Base-by-base conservation (phyloP, 345 rosid genomes). In the Citrus mangshanensis region DNA sequence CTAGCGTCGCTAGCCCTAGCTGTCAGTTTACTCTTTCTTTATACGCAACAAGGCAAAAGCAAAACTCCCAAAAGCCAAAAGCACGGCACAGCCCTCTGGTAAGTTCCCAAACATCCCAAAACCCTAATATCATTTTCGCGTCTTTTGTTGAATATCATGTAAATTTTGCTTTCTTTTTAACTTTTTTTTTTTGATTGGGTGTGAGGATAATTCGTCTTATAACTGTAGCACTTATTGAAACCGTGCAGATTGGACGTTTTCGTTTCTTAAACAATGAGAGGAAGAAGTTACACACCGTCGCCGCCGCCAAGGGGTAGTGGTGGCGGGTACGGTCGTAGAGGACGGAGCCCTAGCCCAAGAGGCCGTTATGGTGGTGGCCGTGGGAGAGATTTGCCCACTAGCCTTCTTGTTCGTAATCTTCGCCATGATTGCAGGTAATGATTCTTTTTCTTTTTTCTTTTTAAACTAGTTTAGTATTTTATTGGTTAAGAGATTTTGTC, bases 381-480 rank as follows among this genome's bases (percentile, higher is more conserved):
- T 25, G 77, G 87, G 40, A 85, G 97, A 55, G 99, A 97, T 83
- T 91, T 97, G n/a, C 99, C 98, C 2, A 89, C 98, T 8, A 97
- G 98, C 80, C 98, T 97, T 77, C 87, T 94, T 77, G 98, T 94
- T 82, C 99, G 99, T 54, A 94, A 97, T 84, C 95, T 97, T 74
- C 98, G 98, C 66, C 97, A 86, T 80, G 99, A 93, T 78, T 92
- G 98, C 91, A 94, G 98, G 99, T 97, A 51, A 73, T 69, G 72
- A 51, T 49, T 21, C 49, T 46, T 5, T 14, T 35, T 35, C 37
- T 35, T 35, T 35, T 35, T 35, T 35, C 37, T 16, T 30, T 8
- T 18, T 0, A 14, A 49, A 0, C 58, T 16, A 5, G 5, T 40
- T 32, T 62, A 4, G 4, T 61, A 5, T 49, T 64, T 70, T 2